phyloP scores from a whole-genome alignment of 495 filamentous ascomycete genomes.

The Penicillium flavigenum region DNA sequence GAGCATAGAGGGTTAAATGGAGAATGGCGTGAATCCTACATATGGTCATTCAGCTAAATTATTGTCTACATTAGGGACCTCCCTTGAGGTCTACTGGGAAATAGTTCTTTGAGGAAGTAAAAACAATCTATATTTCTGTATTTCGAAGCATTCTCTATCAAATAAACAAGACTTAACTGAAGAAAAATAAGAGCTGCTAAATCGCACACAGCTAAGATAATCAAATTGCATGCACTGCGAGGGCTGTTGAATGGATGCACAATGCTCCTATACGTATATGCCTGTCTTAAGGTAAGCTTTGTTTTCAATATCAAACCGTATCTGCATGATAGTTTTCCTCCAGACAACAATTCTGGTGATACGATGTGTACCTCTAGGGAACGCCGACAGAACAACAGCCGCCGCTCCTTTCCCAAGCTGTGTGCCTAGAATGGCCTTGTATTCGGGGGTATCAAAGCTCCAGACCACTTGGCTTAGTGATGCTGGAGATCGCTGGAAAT shows the following conservation, averaged over 20 bases:
- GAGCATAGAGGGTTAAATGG: too few relatives aligned
- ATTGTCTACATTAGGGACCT: too few relatives aligned
- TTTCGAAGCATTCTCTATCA: not conserved
- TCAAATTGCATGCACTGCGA: not conserved
- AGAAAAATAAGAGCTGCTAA: not conserved
- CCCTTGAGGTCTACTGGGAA: not conserved
- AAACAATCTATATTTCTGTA: not conserved
- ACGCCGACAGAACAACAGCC: not conserved
- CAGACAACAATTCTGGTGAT: not conserved
- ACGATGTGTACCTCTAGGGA: not conserved
- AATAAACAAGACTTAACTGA: not conserved
- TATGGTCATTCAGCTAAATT: too few relatives aligned
- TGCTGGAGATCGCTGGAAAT: not conserved
- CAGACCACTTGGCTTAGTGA: not conserved
- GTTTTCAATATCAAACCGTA: conserved; percentile 6
- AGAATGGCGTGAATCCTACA: too few relatives aligned
- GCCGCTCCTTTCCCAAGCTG: conserved; percentile 2
- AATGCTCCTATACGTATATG: not conserved
- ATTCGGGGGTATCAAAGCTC: not conserved
- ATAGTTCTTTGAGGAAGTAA: not conserved
- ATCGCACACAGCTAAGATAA: not conserved
- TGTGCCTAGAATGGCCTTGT: conserved; percentile 1
- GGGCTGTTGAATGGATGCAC: not conserved
- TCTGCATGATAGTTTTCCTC: not conserved
- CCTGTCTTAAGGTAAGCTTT: not conserved